Conservation (phyloP, 2,329 filamentous ascomycete species). For the Teratosphaeria nubilosa region DNA sequence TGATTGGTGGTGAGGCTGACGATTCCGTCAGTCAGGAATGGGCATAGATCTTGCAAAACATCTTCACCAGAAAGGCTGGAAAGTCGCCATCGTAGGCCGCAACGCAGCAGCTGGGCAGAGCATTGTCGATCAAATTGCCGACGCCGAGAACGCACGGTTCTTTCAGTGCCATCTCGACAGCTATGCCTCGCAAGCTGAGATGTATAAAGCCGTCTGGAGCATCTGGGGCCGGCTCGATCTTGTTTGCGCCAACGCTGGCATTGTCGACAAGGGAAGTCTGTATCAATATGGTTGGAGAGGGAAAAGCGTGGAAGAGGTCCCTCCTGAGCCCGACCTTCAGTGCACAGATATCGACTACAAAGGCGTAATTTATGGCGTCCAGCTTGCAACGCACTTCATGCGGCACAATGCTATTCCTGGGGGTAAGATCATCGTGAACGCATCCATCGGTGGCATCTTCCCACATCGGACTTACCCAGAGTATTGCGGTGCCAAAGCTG, state of each 20-base stretch:
- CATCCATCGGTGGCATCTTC: slow-evolving; percentile 9
- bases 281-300: slow-evolving; percentile 4
- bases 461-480: slow-evolving; percentile 10
- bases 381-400: slow-evolving; percentile 12
- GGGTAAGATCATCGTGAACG: slow-evolving; percentile 10
- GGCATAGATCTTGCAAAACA: slow-evolving; percentile 33
- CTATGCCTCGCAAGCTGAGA: slow-evolving; percentile 7
- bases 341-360: slow-evolving; percentile 10
- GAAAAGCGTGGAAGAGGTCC: slow-evolving; percentile 2
- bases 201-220: slow-evolving; percentile 4
- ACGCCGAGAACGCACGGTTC: slow-evolving; percentile 30
- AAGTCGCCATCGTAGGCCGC: slow-evolving; percentile 32
- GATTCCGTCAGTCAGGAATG: slow-evolving; percentile 35
- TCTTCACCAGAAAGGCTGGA: slow-evolving; percentile 27
- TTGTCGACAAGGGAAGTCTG: slow-evolving; percentile 5
- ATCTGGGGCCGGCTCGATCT: slow-evolving; percentile 6
- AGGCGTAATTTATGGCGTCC: slow-evolving; percentile 10
- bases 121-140: slow-evolving; percentile 23
- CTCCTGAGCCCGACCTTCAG: slow-evolving; percentile 5
- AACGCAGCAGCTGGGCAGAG: slow-evolving; percentile 22
- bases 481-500: slow-evolving; percentile 11
- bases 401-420: slow-evolving; percentile 9
- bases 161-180: slow-evolving; percentile 24
- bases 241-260: slow-evolving; percentile 9
- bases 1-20: neutral